Evolutionary conservation across 345 rosid species (phyloP).

Genomic region (Excoecaria cochinchinensis): DNA sequence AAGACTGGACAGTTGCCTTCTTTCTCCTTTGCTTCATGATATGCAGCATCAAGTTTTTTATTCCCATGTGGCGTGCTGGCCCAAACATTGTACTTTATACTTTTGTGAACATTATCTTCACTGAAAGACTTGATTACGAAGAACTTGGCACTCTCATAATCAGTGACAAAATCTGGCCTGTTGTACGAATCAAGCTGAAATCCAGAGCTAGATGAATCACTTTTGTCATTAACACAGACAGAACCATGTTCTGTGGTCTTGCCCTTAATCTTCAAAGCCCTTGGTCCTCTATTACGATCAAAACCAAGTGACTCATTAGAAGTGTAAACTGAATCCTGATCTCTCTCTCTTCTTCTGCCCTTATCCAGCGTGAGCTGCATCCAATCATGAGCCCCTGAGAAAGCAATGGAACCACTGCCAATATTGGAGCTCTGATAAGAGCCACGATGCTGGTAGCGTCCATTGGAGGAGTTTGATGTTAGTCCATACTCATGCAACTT

Average conservation of each 20-base stretch:
- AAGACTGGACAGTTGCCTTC: conserved; percentile 53
- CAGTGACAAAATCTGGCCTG: conserved; percentile 47
- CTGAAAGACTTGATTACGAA: conserved; percentile 75
- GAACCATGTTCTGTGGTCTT: conserved; percentile 38
- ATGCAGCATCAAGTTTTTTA: conserved; percentile 65
- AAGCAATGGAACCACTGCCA: conserved; percentile 30
- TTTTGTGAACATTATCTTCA: conserved; percentile 77
- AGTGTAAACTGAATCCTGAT: conserved; percentile 38
- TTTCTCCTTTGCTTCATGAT: conserved; percentile 52
- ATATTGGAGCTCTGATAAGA: conserved; percentile 43
- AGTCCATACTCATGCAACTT: conserved; percentile 46
- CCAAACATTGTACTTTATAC: conserved; percentile 71
- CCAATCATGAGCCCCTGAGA: conserved; percentile 42
- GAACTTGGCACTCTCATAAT: conserved; percentile 59
- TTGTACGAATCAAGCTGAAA: conserved; percentile 42
- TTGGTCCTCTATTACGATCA: conserved; percentile 62
- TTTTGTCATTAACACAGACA: conserved; percentile 35
- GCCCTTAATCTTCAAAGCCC: conserved; percentile 54
- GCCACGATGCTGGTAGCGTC: conserved; percentile 43
- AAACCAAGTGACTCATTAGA: conserved; percentile 48
- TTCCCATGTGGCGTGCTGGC: conserved; percentile 81
- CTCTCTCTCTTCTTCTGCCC: conserved; percentile 56
- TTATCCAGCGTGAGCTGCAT: conserved; percentile 40
- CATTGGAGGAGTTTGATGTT: conserved; percentile 45
- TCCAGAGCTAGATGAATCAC: conserved; percentile 33